Conservation (phyloP, 805 yeast genomes). For the Starmerella scarabaei region DNA sequence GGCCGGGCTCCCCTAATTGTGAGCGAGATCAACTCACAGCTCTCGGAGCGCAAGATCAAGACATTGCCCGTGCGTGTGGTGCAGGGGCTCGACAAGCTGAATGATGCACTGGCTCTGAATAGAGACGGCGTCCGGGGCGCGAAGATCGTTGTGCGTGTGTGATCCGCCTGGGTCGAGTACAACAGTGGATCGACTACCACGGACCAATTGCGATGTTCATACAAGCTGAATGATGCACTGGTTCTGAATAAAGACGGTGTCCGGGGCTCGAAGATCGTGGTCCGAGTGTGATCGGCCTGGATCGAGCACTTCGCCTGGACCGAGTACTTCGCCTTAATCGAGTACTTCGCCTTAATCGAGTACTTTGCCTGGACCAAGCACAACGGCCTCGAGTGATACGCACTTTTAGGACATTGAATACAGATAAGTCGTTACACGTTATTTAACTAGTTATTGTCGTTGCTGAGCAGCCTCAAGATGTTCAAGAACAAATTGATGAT, state of each 20-base stretch:
- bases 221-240: conserved; percentile 18
- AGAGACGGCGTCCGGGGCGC: conserved; percentile 20
- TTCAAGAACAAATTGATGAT: conserved; percentile 67
- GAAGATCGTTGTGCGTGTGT: conserved; percentile 22
- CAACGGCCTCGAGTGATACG: too few species aligned
- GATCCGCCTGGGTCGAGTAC: too few species aligned
- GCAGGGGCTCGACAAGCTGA: conserved; percentile 20
- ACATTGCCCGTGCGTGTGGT: conserved; percentile 18
- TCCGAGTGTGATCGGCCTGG: too few species aligned
- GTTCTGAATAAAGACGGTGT: conserved; percentile 19
- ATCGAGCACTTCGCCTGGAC: too few species aligned
- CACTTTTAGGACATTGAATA: too few species aligned
- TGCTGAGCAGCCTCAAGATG: conserved; percentile 49
- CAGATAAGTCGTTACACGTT: too few species aligned
- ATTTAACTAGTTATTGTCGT: conserved; percentile 10
- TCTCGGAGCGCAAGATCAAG: conserved; percentile 8
- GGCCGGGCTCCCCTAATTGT: conserved; percentile 8
- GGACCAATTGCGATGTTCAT: too few species aligned
- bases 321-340: too few species aligned
- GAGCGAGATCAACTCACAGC: conserved; percentile 11
- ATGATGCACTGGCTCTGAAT: conserved; percentile 16
- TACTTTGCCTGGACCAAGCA: too few species aligned
- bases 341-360: too few species aligned
- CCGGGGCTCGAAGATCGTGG: conserved; percentile 21
- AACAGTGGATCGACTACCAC: too few species aligned